Evolutionary conservation across 2,329 filamentous ascomycete genomes (phyloP), one percentile per base, ranked within the genome.

Genomic region (Pyricularia grisea): DNA sequence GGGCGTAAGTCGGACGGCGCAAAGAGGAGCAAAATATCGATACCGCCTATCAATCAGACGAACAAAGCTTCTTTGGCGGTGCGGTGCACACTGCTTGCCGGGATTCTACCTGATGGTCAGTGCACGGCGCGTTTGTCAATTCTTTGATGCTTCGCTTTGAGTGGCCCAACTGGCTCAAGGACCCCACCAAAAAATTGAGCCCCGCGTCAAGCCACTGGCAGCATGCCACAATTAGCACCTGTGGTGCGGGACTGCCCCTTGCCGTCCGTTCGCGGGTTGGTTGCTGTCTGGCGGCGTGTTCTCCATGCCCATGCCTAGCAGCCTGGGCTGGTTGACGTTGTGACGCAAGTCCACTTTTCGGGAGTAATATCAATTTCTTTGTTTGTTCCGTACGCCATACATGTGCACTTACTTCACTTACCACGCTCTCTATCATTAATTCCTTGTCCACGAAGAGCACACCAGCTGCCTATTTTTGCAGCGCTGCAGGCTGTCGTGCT

Each of bases 331-430:
- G 23, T 25, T 63, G 27, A 63, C 60, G 60, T 63, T 63, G 60
- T 63, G 60, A 63, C 60, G 60, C 60, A 63, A 63, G 60, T 63
- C 60, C 60, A 63, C 60, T 63, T 63, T 63, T 63, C 14, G 60
- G 25, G 25, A 63, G 60, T 63, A 28, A 12, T 63, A 27, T 28
- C 60, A 63, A 63, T 63, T 63, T 63, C 60, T 63, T 63, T 63
- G 60, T 63, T 55, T n/a, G 42, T 55, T 55, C 25, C 60, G 5
- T 20, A 63, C 25, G 14, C 23, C 60, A 63, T 63, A 30, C 28
- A 63, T 7, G 60, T 28, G 60, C 60, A 63, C 23, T 28, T 63
- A 63, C 23, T 28, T 63, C 60, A 28, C 12, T 63, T 9, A 20
- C n/a, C 23, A 63, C 60, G 60, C 60, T 63, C 60, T 9, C 60